phyloP scores from a whole-genome alignment of 1,284 basidiomycete species.

The Neolentinus lepideus region DNA sequence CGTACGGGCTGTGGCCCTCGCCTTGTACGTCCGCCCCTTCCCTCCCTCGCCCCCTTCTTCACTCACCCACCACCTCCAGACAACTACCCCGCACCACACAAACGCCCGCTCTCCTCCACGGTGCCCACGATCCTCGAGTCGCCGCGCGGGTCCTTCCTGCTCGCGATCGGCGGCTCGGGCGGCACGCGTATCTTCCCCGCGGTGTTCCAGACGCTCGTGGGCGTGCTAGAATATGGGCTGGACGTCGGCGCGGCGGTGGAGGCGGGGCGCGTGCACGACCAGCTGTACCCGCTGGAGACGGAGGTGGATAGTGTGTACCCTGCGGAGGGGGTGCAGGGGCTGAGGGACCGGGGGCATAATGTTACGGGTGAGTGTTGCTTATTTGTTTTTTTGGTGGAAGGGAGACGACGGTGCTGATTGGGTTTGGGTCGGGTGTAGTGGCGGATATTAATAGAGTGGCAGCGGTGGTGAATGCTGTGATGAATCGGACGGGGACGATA shows the following conservation, averaged over 20 bases:
- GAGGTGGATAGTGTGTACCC: conserved; percentile 2
- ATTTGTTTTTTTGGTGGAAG: conserved; percentile 5
- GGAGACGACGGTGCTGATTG: conserved; percentile 2
- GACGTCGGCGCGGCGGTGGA: conserved; percentile 81
- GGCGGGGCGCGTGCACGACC: conserved; percentile 85
- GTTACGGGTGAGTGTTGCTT: conserved; percentile 44
- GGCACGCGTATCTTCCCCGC: conserved; percentile 82
- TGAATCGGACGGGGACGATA: conserved; percentile 43
- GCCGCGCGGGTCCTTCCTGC: conserved; percentile 60
- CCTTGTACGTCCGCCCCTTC: conserved; percentile 49
- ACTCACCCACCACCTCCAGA: conserved; percentile 32
- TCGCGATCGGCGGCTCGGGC: conserved; percentile 80
- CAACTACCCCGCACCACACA: conserved; percentile 84
- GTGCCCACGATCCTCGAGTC: conserved; percentile 77
- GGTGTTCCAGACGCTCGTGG: conserved; percentile 77
- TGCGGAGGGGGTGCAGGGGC: conserved; percentile 31
- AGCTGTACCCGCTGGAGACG: conserved; percentile 67
- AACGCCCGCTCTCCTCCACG: conserved; percentile 85
- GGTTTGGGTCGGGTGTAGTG: conserved; percentile 23
- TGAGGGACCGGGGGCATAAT: conserved; percentile 65
- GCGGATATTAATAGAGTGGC: conserved; percentile 52
- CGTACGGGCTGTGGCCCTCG: conserved; percentile 79
- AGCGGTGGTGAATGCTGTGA: conserved; percentile 69
- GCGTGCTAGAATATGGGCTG: conserved; percentile 74
- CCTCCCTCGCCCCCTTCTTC: background rate